Evolutionary conservation across 1,284 basidiomycete genomes (phyloP).

Genomic region (Spongispora temasekensis): DNA sequence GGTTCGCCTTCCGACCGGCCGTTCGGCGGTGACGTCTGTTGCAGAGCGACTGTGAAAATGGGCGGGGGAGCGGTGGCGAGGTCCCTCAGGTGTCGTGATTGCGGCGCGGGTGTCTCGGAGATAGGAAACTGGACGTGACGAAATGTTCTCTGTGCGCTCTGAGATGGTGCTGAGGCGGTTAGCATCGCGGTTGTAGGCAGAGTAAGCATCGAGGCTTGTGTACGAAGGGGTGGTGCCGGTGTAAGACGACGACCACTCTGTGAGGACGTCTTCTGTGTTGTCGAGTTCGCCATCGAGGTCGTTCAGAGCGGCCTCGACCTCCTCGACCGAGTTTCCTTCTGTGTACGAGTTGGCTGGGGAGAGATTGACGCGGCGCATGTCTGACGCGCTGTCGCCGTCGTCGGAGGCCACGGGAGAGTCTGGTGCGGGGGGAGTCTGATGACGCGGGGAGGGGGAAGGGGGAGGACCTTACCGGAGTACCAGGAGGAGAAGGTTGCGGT

Average conservation of each 20-base stretch:
- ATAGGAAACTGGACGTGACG: conserved; percentile 48
- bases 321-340: conserved; percentile 48
- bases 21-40: conserved; percentile 31
- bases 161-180: conserved; percentile 58
- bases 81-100: conserved; percentile 41
- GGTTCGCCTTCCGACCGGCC: conserved; percentile 55
- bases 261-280: conserved; percentile 58
- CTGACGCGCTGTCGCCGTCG: conserved; percentile 41
- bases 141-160: conserved; percentile 54
- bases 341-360: conserved; percentile 45
- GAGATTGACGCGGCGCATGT: conserved; percentile 43
- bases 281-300: conserved; percentile 66
- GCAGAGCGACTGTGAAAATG: conserved; percentile 28
- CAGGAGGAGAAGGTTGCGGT: conserved; percentile 52
- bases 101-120: conserved; percentile 34
- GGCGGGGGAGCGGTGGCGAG: conserved; percentile 36
- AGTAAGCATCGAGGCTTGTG: conserved; percentile 35
- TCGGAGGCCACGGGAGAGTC: conserved; percentile 39
- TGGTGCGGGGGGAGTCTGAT: no score
- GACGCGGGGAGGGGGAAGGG: conserved; percentile 40
- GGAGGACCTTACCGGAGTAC: no score
- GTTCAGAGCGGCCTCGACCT: conserved; percentile 68
- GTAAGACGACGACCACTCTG: conserved; percentile 56
- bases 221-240: conserved; percentile 37
- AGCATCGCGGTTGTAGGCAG: conserved; percentile 41